Evolutionary conservation across 495 filamentous ascomycete genomes (phyloP).

Genomic region (Penicillium tannophilum): DNA sequence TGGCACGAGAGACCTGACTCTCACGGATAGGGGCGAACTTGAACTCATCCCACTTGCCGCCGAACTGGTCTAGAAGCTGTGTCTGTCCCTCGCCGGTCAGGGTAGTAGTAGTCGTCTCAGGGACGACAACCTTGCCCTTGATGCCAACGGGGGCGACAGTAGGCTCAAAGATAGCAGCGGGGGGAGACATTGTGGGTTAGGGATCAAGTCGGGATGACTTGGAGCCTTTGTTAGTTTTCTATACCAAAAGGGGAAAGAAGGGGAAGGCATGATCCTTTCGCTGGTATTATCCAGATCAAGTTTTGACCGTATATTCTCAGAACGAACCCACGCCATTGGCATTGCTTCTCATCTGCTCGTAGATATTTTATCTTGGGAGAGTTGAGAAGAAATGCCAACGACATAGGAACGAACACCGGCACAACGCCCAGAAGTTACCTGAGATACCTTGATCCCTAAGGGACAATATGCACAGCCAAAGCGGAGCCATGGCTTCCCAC

Average conservation of each 20-base stretch:
- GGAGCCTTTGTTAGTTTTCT: slow-evolving; percentile 34
- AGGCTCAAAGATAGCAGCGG: slow-evolving; percentile 58
- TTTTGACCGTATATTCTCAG: slow-evolving; percentile 97
- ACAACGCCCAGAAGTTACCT: slow-evolving; percentile 62
- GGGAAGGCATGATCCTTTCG: slow-evolving; percentile 92
- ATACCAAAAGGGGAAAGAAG: slow-evolving; percentile 39
- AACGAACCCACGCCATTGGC: slow-evolving; percentile 52
- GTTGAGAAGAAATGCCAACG: slow-evolving; percentile 13
- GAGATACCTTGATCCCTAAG: slow-evolving; percentile 62
- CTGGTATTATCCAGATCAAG: slow-evolving; percentile 99
- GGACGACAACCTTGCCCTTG: slow-evolving; percentile 49
- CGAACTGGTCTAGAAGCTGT: slow-evolving; percentile 62
- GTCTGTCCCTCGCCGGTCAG: slow-evolving; percentile 42
- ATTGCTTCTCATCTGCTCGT: not conserved
- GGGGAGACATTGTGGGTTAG: slow-evolving; percentile 70
- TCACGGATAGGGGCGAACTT: slow-evolving; percentile 84
- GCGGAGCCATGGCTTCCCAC: slow-evolving; percentile 46
- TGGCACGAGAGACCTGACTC: slow-evolving; percentile 86
- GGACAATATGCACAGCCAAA: slow-evolving; percentile 43
- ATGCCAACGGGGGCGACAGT: slow-evolving; percentile 43
- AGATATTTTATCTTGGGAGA: not conserved
- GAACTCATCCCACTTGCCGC: slow-evolving; percentile 74
- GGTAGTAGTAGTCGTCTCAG: slow-evolving; percentile 40
- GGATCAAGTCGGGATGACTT: slow-evolving; percentile 43
- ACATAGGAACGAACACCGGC: slow-evolving; percentile 64